Conservation (phyloP, 805 yeast genomes). For the Wickerhamiella domercqiae region DNA sequence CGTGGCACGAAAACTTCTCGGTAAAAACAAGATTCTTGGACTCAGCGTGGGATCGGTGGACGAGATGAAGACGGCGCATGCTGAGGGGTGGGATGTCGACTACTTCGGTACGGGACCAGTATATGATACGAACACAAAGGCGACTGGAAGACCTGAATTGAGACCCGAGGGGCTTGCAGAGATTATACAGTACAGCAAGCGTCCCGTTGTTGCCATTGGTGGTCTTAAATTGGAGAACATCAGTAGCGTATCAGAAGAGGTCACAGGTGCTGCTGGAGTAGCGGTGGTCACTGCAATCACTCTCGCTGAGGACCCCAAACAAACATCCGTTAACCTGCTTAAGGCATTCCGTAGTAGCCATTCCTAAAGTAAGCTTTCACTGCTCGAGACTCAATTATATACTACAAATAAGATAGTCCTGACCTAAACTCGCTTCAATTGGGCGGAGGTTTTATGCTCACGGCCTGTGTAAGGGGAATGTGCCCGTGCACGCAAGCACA, state of each 20-base stretch:
- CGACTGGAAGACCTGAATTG: constrained; percentile 38
- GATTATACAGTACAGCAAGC: constrained; percentile 62
- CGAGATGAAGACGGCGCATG: constrained; percentile 31
- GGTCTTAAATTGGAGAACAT: constrained; percentile 28
- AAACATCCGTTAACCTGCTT: constrained; percentile 7
- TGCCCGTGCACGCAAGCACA: too few species aligned
- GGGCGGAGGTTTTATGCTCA: too few species aligned
- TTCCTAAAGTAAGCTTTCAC: too few species aligned
- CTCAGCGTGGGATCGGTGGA: constrained; percentile 48
- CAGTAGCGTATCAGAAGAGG: constrained; percentile 24
- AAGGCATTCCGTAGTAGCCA: not conserved
- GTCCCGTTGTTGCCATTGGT: constrained; percentile 45
- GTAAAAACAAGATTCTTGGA: constrained; percentile 64
- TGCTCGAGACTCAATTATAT: too few species aligned
- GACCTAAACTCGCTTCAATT: too few species aligned
- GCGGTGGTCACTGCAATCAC: constrained; percentile 81
- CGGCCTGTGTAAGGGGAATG: too few species aligned
- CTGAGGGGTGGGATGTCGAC: constrained; percentile 26
- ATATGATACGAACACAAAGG: constrained; percentile 60
- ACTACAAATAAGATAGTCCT: too few species aligned
- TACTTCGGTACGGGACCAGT: constrained; percentile 73
- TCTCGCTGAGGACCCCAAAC: constrained; percentile 28
- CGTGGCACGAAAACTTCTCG: constrained; percentile 46
- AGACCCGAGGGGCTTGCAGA: constrained; percentile 55
- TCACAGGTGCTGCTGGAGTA: constrained; percentile 54